Conservation (phyloP, 2,329 filamentous ascomycete species). For the Fusarium scirpi region DNA sequence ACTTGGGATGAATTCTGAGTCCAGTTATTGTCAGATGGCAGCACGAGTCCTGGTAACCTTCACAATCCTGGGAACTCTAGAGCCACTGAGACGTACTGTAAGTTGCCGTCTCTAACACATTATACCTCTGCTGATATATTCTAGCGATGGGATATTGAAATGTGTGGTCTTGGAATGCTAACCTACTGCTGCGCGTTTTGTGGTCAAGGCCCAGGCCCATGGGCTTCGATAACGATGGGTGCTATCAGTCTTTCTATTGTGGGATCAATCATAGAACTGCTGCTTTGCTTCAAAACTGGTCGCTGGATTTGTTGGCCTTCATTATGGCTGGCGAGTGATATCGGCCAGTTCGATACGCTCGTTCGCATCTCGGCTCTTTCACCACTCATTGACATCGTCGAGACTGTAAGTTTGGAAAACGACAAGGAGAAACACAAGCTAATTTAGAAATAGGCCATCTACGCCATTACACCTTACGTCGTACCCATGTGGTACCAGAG, state of each 20-base stretch:
- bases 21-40: not conserved
- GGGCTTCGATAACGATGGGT: constrained; percentile 13
- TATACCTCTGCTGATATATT: not conserved
- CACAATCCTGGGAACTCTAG: constrained; percentile 38
- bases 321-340: constrained; percentile 37
- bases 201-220: constrained; percentile 6
- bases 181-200: constrained; percentile 16
- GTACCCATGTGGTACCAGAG: constrained; percentile 12
- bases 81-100: constrained; percentile 41
- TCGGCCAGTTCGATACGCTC: constrained; percentile 21
- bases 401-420: constrained; percentile 37
- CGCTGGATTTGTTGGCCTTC: constrained; percentile 18
- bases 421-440: not conserved
- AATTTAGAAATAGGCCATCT: constrained; percentile 1
- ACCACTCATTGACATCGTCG: constrained; percentile 41
- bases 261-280: constrained; percentile 7
- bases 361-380: constrained; percentile 38
- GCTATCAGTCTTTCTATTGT: constrained; percentile 16
- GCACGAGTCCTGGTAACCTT: constrained; percentile 36
- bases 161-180: constrained; percentile 36
- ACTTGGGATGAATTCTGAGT: not conserved
- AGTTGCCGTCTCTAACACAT: not conserved
- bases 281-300: constrained; percentile 7
- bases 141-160: constrained; percentile 38
- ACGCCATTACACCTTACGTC: not conserved